Evolutionary conservation across 2,329 filamentous ascomycete genomes (phyloP).

Genomic region (Sporothrix sp.): DNA sequence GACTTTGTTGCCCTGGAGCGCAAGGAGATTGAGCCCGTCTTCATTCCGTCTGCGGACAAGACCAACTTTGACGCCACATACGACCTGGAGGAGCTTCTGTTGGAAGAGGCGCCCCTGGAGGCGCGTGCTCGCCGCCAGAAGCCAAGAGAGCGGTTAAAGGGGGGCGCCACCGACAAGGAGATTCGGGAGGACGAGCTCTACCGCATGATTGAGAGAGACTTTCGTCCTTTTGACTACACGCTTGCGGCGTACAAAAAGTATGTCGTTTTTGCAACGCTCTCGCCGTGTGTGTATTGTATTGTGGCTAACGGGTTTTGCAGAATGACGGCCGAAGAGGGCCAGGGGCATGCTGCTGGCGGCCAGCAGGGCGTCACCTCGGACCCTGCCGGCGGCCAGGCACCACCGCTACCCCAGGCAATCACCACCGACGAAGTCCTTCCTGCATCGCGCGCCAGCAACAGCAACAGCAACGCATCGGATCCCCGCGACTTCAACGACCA

Average conservation of each 20-base stretch:
- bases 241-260: slow-evolving; percentile 67
- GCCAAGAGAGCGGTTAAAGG: slow-evolving; percentile 80
- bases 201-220: slow-evolving; percentile 86
- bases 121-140: slow-evolving; percentile 88
- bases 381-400: neutral
- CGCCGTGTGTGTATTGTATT: too few relatives aligned
- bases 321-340: slow-evolving; percentile 22
- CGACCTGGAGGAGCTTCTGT: slow-evolving; percentile 82
- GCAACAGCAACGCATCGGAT: neutral
- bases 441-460: slow-evolving; percentile 26
- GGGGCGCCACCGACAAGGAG: slow-evolving; percentile 90
- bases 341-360: neutral
- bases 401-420: slow-evolving; percentile 36
- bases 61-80: slow-evolving; percentile 99
- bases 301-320: slow-evolving; percentile 5
- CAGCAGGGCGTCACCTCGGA: slow-evolving; percentile 11
- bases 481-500: neutral
- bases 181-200: slow-evolving; percentile 92
- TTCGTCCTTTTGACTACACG: slow-evolving; percentile 93
- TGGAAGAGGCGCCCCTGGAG: slow-evolving; percentile 92
- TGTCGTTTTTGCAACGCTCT: slow-evolving; percentile 23
- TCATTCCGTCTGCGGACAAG: slow-evolving; percentile 90
- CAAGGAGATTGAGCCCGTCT: slow-evolving; percentile 84
- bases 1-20: slow-evolving; percentile 77
- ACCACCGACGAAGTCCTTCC: slow-evolving; percentile 42